These are phyloP conservation scores for Rhododendron simsii DNA, from an alignment of 148 eudicot species.

Conservation along the genomic window DNA sequence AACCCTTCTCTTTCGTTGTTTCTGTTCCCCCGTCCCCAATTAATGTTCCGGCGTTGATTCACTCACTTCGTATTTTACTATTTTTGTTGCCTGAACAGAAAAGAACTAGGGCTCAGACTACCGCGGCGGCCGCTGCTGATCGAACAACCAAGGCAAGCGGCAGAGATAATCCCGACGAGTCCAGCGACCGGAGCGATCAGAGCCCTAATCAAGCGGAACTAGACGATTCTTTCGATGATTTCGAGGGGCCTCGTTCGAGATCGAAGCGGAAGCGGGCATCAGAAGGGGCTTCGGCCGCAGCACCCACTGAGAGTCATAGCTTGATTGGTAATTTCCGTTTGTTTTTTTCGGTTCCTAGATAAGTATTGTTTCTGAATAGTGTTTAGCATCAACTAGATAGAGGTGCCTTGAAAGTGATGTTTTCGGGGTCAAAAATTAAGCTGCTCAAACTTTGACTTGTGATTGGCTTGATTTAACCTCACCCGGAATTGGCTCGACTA, in stretches of 20 bases:
- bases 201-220: constrained; percentile 43
- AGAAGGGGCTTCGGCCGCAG: constrained; percentile 32
- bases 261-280: constrained; percentile 46
- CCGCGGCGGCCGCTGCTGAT: constrained; percentile 7
- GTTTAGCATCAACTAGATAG: neutral
- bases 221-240: constrained; percentile 58
- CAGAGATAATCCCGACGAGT: neutral
- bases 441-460: too few species aligned
- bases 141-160: constrained; percentile 16
- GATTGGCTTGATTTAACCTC: too few species aligned
- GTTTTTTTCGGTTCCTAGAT: neutral
- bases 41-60: neutral
- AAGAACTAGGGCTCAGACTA: constrained; percentile 47
- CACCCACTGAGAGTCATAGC: constrained; percentile 22
- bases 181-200: constrained; percentile 19
- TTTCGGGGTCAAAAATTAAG: too few species aligned
- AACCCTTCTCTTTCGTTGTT: neutral
- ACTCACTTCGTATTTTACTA: neutral
- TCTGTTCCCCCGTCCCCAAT: neutral
- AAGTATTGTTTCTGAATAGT: too few species aligned
- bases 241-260: constrained; percentile 62
- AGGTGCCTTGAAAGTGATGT: neutral
- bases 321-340: constrained; percentile 51
- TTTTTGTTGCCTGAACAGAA: constrained; percentile 44
- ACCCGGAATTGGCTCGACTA: too few species aligned